Evolutionary conservation across 1,284 basidiomycete species (phyloP).

Genomic region (Melampsora occidentalis): DNA sequence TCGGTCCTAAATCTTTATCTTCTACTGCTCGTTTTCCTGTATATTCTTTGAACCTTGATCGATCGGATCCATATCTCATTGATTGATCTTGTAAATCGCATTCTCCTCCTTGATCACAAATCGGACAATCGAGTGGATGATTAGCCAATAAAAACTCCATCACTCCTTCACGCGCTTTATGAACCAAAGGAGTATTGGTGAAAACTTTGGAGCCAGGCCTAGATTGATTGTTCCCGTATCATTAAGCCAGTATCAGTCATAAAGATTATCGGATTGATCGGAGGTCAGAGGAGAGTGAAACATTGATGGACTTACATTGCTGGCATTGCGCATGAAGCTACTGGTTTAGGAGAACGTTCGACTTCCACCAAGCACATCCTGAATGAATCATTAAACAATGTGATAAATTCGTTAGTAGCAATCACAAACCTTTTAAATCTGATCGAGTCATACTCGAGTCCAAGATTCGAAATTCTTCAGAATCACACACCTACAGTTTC

Average conservation of each 20-base stretch:
- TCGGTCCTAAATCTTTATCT: constrained; percentile 95
- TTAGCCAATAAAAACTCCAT: constrained; percentile 99
- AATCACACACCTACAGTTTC: constrained; percentile 78
- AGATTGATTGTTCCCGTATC: background rate
- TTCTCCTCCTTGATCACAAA: constrained; percentile 95
- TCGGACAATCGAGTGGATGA: constrained; percentile 96
- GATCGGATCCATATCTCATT: constrained; percentile 97
- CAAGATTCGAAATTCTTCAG: background rate
- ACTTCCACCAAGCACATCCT: constrained; percentile 98
- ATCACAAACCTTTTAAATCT: constrained; percentile 1
- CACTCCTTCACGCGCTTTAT: constrained; percentile 93
- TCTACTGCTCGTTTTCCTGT: constrained; percentile 96
- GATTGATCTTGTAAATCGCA: constrained; percentile 99
- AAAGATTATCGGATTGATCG: background rate
- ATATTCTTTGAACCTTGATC: constrained; percentile 96
- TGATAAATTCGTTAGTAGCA: constrained; percentile 44
- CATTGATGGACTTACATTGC: constrained; percentile 63
- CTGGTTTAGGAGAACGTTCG: constrained; percentile 88
- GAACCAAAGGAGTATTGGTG: constrained; percentile 90
- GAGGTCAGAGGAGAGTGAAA: background rate
- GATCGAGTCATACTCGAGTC: background rate
- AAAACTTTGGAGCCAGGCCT: constrained; percentile 85
- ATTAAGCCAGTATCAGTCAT: background rate
- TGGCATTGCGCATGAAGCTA: constrained; percentile 88
- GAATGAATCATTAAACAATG: constrained; percentile 12